These are phyloP conservation scores for Davidsoniella neocaledoniae DNA, from an alignment of 2,329 filamentous ascomycete species.

Conservation along the genomic window DNA sequence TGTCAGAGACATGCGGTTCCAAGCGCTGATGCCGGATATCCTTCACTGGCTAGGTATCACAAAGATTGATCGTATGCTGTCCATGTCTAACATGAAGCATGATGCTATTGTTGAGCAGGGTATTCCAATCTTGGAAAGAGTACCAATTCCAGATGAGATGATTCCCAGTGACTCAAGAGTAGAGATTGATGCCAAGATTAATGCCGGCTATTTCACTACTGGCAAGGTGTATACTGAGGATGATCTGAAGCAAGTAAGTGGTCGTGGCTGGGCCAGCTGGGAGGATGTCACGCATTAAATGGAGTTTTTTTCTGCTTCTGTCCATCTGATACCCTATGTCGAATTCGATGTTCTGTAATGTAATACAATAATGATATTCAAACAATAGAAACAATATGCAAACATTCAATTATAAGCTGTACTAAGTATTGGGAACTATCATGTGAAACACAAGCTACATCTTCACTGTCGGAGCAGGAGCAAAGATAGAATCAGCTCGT, in stretches of 20 bases:
- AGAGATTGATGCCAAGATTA: constrained; percentile 98
- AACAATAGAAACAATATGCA: no score
- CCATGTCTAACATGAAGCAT: constrained; percentile 83
- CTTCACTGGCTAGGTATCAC: constrained; percentile 96
- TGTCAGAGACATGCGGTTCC: constrained; percentile 94
- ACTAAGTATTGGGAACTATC: no score
- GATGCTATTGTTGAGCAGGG: constrained; percentile 75
- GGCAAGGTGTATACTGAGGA: constrained; percentile 79
- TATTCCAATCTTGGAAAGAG: constrained; percentile 11
- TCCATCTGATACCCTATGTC: no score
- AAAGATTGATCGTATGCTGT: constrained; percentile 96
- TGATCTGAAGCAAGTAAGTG: constrained; percentile 71
- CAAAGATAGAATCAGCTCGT: no score
- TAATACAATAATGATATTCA: no score
- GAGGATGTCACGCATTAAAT: constrained; percentile 28
- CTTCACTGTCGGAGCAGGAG: no score
- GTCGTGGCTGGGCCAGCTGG: constrained; percentile 56
- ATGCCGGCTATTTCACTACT: constrained; percentile 70
- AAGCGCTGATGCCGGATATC: constrained; percentile 94
- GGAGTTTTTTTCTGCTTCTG: no score
- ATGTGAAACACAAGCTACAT: no score
- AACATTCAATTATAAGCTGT: no score
- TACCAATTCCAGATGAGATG: constrained; percentile 32
- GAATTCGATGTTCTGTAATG: no score
- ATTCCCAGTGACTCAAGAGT: constrained; percentile 90